Evolutionary conservation across 768 basidiomycete genomes (phyloP), one percentile per base, ranked within the genome.

Genomic region (Lyophyllum shimeji): DNA sequence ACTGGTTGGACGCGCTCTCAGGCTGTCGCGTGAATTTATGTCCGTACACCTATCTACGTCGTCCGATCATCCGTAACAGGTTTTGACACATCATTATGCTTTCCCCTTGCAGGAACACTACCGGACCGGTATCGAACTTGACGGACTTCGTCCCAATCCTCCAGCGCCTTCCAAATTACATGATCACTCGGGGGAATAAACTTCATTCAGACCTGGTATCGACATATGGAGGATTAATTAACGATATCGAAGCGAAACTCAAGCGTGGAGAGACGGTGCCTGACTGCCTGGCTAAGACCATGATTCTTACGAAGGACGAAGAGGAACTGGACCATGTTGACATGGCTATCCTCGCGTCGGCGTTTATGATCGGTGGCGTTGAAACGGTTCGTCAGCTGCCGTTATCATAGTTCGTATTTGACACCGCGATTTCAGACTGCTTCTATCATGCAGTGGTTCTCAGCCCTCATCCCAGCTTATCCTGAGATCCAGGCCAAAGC

Each of bases 321-420:
- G 75, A 78, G 42, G 52, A 63, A 7, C 62, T 79, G 23, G 73
- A 74, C 53, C 59, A 67, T 46, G 44, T 73, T 2, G 79, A 80
- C 60, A 73, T 76, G 66, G 46, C 65, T 7, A 76, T 78, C 29
- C 63, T 80, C 15, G 69, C 72, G 18, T 64, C 74, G 3, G 75
- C 71, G 3, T 78, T 79, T 57, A 77, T 74, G 68, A 73, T 78
- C 11, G 78, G 74, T 3, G 78, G 78, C 12, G 73, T 79, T n/a
- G 71, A 79, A 53, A 72, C 78, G 27, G 77, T 76, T 43, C 18
- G 68, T 61, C 4, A 15, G 21, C 40, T 60, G 46, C 39, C 29
- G 17, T 27, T 40, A 18, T 40, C 7, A 45, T 34, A 18, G 2
- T 7, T 21, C 47, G 21, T 40, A 44, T 43, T n/a, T 54, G 45